phyloP scores from a whole-genome alignment of 1,284 basidiomycete genomes.

The Tylopilus sp. region DNA sequence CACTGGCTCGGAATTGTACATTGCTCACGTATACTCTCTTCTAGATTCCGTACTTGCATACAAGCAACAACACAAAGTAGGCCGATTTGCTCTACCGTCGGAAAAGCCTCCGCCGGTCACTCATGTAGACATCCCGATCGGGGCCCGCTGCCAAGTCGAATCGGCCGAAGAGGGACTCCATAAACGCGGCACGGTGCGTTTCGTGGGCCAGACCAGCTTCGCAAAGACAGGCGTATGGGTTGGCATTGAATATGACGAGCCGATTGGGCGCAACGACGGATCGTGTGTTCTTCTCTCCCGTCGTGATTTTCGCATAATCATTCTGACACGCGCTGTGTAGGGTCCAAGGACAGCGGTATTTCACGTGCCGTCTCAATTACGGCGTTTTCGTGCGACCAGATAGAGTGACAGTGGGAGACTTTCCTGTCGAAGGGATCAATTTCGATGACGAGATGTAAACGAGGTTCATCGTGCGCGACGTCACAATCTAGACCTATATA shows the following conservation, averaged over 20 bases:
- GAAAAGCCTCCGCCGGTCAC: slow-evolving; percentile 15
- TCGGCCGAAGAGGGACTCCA: slow-evolving; percentile 58
- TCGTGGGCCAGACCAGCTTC: slow-evolving; percentile 79
- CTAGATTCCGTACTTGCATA: slow-evolving; percentile 87
- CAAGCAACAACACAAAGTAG: slow-evolving; percentile 85
- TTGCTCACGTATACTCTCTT: background rate
- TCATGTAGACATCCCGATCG: slow-evolving; percentile 47
- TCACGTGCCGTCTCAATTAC: slow-evolving; percentile 69
- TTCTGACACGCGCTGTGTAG: slow-evolving; percentile 39
- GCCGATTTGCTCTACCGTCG: slow-evolving; percentile 67
- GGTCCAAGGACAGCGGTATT: slow-evolving; percentile 82
- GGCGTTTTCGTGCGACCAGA: slow-evolving; percentile 88
- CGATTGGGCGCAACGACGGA: slow-evolving; percentile 93
- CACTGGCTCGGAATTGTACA: background rate
- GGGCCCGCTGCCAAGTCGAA: slow-evolving; percentile 79
- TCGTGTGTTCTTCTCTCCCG: slow-evolving; percentile 53
- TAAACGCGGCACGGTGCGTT: slow-evolving; percentile 84
- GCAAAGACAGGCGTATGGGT: slow-evolving; percentile 74
- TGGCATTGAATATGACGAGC: slow-evolving; percentile 94
- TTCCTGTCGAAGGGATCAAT: slow-evolving; percentile 73
- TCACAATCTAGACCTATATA: too few species aligned
- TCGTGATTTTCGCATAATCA: background rate
- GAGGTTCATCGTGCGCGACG: background rate
- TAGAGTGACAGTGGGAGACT: slow-evolving; percentile 81
- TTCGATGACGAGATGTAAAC: slow-evolving; percentile 69